phyloP scores from a whole-genome alignment of 805 yeast genomes.

The Yarrowia sp. region DNA sequence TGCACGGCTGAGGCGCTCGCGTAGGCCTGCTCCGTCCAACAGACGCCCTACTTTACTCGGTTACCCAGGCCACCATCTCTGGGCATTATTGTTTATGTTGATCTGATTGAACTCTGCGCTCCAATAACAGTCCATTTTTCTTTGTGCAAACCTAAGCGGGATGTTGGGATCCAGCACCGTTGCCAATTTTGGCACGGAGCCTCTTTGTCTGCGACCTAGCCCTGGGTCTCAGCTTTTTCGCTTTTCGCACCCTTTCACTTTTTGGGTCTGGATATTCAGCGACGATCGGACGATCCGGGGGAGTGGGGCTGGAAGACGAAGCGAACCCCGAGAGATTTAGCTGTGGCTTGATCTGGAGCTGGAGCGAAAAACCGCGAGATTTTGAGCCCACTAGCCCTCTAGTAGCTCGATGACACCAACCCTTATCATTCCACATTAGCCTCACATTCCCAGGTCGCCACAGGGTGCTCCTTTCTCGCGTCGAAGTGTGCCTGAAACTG shows the following conservation, averaged over 20 bases:
- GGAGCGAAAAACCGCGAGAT: too few relatives aligned
- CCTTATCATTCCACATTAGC: neutral
- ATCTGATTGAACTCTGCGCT: conserved; percentile 8
- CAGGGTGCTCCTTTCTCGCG: conserved; percentile 2
- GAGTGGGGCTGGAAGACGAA: neutral
- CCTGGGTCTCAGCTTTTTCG: neutral
- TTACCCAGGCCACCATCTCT: neutral
- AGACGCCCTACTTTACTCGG: neutral
- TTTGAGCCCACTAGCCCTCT: too few relatives aligned
- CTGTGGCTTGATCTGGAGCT: too few relatives aligned
- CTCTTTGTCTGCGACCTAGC: too few relatives aligned
- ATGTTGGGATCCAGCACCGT: neutral
- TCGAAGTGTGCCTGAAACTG: neutral
- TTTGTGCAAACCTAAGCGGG: neutral
- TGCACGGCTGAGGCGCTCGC: neutral
- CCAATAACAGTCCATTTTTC: neutral
- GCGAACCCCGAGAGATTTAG: neutral
- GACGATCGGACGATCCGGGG: conserved; percentile 14
- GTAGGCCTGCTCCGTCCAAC: too few relatives aligned
- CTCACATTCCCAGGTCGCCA: neutral
- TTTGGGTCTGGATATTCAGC: neutral
- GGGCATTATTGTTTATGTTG: neutral
- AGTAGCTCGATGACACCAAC: too few relatives aligned
- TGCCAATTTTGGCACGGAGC: neutral
- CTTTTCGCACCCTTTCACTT: neutral